A percentile compares a stretch with the other conserved stretches of the same genome.
These are phyloP conservation scores for Gossypium laxum DNA, from an alignment of 441 rosid species.

Conservation along the genomic window DNA sequence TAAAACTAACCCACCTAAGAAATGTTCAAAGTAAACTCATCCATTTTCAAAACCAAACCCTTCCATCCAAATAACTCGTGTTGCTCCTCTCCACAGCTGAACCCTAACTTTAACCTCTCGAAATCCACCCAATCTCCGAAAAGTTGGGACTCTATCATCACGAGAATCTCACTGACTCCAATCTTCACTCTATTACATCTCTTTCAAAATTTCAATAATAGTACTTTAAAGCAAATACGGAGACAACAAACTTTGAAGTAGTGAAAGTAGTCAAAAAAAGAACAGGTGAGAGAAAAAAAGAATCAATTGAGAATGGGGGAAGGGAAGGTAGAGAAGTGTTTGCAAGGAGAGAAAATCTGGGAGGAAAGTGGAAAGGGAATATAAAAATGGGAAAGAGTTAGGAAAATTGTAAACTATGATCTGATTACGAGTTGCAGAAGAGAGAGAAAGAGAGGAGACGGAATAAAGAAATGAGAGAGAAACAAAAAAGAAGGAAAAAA, in stretches of 20 bases:
- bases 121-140: conserved; percentile 14
- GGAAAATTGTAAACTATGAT: conserved; percentile 31
- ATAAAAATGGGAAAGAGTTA: conserved; percentile 29
- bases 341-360: conserved; percentile 20
- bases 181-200: conserved; percentile 5
- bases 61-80: conserved; percentile 23
- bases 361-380: conserved; percentile 17
- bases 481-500: not conserved
- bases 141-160: conserved; percentile 26
- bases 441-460: conserved; percentile 10
- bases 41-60: conserved; percentile 27
- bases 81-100: conserved; percentile 13
- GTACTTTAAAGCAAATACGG: not conserved
- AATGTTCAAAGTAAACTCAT: conserved; percentile 19
- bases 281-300: not conserved
- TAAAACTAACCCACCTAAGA: not conserved
- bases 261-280: conserved; percentile 1
- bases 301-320: conserved; percentile 5
- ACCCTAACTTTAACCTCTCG: conserved; percentile 32
- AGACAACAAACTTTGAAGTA: not conserved
- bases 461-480: conserved; percentile 1
- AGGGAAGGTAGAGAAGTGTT: conserved; percentile 7
- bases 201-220: conserved; percentile 12
- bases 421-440: conserved; percentile 31
- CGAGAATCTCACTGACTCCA: conserved; percentile 15